Percentiles rank a stretch among this genome's conserved stretches.
These are phyloP conservation scores for Lichtheimia corymbifera DNA, from an alignment of 371 early-diverging fungal genomes.

Conservation along the genomic window DNA sequence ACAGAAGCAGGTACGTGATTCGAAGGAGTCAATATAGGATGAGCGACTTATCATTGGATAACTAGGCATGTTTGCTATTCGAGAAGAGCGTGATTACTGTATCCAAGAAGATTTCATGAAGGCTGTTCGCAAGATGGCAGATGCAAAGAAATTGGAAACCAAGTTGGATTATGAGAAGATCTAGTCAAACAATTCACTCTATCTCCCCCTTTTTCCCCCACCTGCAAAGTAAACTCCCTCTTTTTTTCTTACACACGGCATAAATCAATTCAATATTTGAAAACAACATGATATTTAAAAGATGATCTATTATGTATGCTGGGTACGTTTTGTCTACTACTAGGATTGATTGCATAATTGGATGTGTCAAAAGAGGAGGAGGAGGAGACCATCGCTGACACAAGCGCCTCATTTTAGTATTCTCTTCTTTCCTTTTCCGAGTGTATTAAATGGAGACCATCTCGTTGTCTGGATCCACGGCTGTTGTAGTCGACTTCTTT, in stretches of 20 bases:
- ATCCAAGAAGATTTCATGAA: conserved; percentile 99
- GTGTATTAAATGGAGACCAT: conserved; percentile 12
- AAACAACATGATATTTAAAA: too few species aligned
- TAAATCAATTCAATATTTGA: too few species aligned
- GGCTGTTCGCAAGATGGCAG: conserved; percentile 98
- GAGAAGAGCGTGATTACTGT: conserved; percentile 98
- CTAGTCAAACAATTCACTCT: conserved; percentile 26
- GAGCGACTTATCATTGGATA: not conserved
- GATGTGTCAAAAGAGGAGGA: not conserved
- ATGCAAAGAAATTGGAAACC: conserved; percentile 98
- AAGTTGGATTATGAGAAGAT: conserved; percentile 96
- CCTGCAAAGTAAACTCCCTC: not conserved
- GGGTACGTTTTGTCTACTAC: not conserved
- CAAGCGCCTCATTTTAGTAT: too few species aligned
- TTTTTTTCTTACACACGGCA: not conserved
- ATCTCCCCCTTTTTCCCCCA: too few species aligned
- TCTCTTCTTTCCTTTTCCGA: too few species aligned
- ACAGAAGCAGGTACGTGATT: conserved; percentile 90
- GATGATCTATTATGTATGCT: too few species aligned
- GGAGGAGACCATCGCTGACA: too few species aligned
- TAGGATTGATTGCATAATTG: not conserved
- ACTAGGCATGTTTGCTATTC: conserved; percentile 97
- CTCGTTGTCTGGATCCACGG: conserved; percentile 16
- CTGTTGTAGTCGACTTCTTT: conserved; percentile 24
- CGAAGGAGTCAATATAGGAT: not conserved